Percentiles rank a stretch among this genome's conserved stretches.
These are phyloP conservation scores for Moringa oleifera DNA, from an alignment of 345 rosid species.

Conservation along the genomic window DNA sequence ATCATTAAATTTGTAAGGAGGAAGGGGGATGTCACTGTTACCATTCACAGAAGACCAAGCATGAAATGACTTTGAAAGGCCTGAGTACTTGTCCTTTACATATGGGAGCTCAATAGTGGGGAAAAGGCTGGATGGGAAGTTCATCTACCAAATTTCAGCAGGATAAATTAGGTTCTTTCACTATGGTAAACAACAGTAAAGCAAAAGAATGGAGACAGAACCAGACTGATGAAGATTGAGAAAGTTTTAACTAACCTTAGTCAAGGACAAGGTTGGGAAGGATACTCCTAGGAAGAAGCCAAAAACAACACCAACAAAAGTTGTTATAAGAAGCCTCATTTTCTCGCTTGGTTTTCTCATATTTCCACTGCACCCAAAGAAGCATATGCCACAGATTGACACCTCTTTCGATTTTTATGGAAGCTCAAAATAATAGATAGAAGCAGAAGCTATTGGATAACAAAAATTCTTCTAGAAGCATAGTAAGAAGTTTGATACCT, in stretches of 20 bases:
- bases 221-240: not conserved
- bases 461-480: not conserved
- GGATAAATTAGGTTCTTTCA: conserved; percentile 2
- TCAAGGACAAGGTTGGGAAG: conserved; percentile 65
- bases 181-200: conserved; percentile 8
- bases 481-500: conserved; percentile 26
- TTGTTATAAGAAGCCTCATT: conserved; percentile 68
- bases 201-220: conserved; percentile 6
- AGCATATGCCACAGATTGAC: not conserved
- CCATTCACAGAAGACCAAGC: conserved; percentile 64
- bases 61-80: conserved; percentile 66
- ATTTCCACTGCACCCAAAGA: conserved; percentile 32
- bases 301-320: conserved; percentile 57
- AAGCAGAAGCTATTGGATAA: not conserved
- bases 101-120: conserved; percentile 81
- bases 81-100: conserved; percentile 74
- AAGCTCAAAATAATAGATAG: not conserved
- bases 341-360: conserved; percentile 60
- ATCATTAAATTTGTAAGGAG: conserved; percentile 25
- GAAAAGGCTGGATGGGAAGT: conserved; percentile 70
- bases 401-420: not conserved
- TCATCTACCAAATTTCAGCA: conserved; percentile 52
- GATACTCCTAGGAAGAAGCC: conserved; percentile 87
- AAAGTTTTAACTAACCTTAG: conserved; percentile 43
- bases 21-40: conserved; percentile 24